A percentile compares a stretch with the other conserved stretches of the same genome.
phyloP scores from a whole-genome alignment of 108 stramenopile species.

The Chaetoceros muelleri region DNA sequence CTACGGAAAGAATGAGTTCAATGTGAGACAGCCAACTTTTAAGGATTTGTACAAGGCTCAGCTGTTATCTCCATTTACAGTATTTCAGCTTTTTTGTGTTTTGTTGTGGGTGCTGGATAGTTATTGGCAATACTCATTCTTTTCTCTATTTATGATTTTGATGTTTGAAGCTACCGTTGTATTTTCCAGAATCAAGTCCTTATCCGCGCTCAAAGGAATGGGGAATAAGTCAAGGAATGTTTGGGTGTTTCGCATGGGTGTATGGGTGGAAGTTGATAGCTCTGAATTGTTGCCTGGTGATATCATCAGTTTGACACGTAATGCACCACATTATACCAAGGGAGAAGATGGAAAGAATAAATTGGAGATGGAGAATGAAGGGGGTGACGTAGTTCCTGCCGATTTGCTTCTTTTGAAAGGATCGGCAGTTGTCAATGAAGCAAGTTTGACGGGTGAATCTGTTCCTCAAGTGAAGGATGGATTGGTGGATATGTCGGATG shows the following conservation, averaged over 20 bases:
- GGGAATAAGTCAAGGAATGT: slow-evolving; percentile 61
- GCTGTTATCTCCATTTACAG: slow-evolving; percentile 84
- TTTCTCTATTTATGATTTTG: slow-evolving; percentile 90
- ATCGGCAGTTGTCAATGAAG: slow-evolving; percentile 90
- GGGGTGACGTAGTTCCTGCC: slow-evolving; percentile 88
- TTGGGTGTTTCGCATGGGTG: slow-evolving; percentile 56
- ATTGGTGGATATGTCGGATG: slow-evolving; percentile 47
- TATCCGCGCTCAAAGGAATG: slow-evolving; percentile 64
- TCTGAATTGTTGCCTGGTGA: slow-evolving; percentile 90
- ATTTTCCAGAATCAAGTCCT: slow-evolving; percentile 64
- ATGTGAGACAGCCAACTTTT: slow-evolving; percentile 83
- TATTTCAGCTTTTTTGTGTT: slow-evolving; percentile 89
- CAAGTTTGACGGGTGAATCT: slow-evolving; percentile 90
- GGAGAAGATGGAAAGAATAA: slow-evolving; percentile 10
- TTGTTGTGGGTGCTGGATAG: slow-evolving; percentile 93
- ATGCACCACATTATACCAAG: slow-evolving; percentile 35
- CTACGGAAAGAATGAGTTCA: slow-evolving; percentile 85
- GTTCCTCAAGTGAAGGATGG: slow-evolving; percentile 98
- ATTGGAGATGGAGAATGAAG: slow-evolving; percentile 41
- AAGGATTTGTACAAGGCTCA: slow-evolving; percentile 90
- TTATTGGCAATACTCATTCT: slow-evolving; percentile 89
- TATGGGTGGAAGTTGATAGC: slow-evolving; percentile 56
- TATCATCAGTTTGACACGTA: slow-evolving; percentile 76
- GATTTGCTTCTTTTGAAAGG: slow-evolving; percentile 85
- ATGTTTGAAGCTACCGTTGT: slow-evolving; percentile 91